These are phyloP conservation scores for Colletotrichum viniferum DNA, from an alignment of 2,329 filamentous ascomycete genomes.

Conservation along the genomic window DNA sequence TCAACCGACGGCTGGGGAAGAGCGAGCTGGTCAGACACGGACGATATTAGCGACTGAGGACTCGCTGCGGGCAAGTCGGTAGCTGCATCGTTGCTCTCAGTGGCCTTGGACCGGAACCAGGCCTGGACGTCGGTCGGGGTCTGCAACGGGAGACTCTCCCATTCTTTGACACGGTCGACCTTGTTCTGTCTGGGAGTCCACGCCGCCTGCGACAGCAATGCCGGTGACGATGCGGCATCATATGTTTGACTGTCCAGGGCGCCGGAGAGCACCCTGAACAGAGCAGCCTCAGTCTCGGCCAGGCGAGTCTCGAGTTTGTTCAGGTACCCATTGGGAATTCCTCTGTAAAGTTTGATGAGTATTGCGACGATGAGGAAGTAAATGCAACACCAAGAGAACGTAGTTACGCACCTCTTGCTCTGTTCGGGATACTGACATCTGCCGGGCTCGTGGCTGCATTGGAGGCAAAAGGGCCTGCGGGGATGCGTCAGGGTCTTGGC, in stretches of 20 bases:
- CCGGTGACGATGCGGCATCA: neutral
- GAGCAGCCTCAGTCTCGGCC: constrained; percentile 32
- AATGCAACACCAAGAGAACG: neutral
- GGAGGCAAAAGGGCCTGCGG: constrained; percentile 31
- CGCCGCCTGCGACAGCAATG: neutral
- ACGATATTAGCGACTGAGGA: neutral
- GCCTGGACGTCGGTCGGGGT: constrained; percentile 19
- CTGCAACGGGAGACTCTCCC: constrained; percentile 29
- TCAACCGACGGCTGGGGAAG: neutral
- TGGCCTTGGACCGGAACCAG: constrained; percentile 25
- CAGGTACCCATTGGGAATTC: constrained; percentile 42
- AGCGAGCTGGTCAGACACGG: neutral
- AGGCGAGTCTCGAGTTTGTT: constrained; percentile 41
- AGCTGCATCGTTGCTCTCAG: neutral
- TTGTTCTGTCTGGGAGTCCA: constrained; percentile 26
- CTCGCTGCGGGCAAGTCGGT: neutral
- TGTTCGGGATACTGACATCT: constrained; percentile 37
- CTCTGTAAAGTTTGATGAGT: constrained; percentile 23
- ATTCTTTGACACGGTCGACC: constrained; percentile 30
- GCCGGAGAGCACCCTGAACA: constrained; percentile 26
- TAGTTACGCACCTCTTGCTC: constrained; percentile 31
- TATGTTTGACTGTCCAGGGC: neutral
- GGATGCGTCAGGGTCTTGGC: constrained; percentile 4
- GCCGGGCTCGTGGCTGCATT: constrained; percentile 32
- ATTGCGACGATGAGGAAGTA: neutral